A percentile compares a stretch with the other conserved stretches of the same genome.
Conservation (phyloP, 306 rosid species). For the Myrica gale region DNA sequence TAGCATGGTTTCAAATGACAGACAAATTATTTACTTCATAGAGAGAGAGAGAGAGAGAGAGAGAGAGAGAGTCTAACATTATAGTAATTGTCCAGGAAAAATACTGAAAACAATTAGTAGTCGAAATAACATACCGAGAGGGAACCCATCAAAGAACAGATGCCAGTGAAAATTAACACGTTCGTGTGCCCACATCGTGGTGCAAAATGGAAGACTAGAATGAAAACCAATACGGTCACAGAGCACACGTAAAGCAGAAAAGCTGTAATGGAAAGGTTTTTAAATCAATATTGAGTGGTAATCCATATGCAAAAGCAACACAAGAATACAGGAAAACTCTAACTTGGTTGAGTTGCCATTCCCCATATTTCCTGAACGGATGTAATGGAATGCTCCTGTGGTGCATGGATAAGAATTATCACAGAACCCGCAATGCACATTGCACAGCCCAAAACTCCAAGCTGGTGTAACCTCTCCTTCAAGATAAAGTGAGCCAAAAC, state of each 20-base stretch:
- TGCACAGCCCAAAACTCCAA: constrained; percentile 79
- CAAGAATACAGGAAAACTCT: constrained; percentile 14
- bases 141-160: constrained; percentile 92
- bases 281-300: constrained; percentile 20
- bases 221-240: constrained; percentile 62
- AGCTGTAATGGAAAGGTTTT: constrained; percentile 46
- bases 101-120: neutral
- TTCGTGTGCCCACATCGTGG: constrained; percentile 77
- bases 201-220: constrained; percentile 68
- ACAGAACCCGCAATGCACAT: constrained; percentile 80
- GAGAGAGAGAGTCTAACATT: neutral
- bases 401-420: constrained; percentile 73
- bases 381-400: constrained; percentile 57
- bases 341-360: constrained; percentile 91
- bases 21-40: neutral
- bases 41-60: neutral
- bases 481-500: constrained; percentile 76
- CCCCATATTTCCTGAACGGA: constrained; percentile 78
- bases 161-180: constrained; percentile 72
- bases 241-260: constrained; percentile 70
- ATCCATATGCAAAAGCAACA: neutral
- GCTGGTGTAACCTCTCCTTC: constrained; percentile 66
- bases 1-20: neutral
- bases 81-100: constrained; percentile 8
- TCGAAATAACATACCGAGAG: constrained; percentile 57